Conservation (phyloP, 192 early-diverging fungal species). For the Thoreauomyces humboldtii region DNA sequence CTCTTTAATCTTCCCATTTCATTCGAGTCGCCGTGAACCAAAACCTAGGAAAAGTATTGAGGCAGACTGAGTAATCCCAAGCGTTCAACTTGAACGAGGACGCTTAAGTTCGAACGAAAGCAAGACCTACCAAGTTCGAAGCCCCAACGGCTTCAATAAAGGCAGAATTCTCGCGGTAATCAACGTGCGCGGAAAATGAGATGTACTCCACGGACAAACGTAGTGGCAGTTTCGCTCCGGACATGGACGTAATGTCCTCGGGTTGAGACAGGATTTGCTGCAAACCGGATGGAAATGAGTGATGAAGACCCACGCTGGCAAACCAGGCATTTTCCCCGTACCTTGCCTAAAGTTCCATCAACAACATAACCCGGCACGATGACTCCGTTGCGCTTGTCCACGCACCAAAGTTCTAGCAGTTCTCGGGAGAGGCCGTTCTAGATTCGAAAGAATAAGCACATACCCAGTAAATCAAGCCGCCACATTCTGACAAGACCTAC, state of each 20-base stretch:
- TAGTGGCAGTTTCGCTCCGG: constrained; percentile 76
- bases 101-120: no score
- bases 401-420: constrained; percentile 93
- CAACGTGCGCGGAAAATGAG: constrained; percentile 97
- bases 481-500: constrained; percentile 15
- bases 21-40: constrained; percentile 96
- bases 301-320: no score
- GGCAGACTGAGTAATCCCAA: no score
- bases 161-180: constrained; percentile 90
- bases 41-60: constrained; percentile 40
- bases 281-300: background rate
- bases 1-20: constrained; percentile 87
- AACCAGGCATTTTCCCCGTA: no score
- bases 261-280: constrained; percentile 79
- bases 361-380: constrained; percentile 98
- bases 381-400: constrained; percentile 86
- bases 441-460: background rate
- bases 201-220: constrained; percentile 89
- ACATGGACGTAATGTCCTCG: constrained; percentile 74
- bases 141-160: constrained; percentile 96
- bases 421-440: constrained; percentile 86
- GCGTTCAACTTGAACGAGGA: no score
- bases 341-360: constrained; percentile 89
- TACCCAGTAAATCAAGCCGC: background rate
- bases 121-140: constrained; percentile 69